A percentile compares a stretch with the other conserved stretches of the same genome.
phyloP scores from a whole-genome alignment of 805 yeast genomes.

The Danielia oregonensis region DNA sequence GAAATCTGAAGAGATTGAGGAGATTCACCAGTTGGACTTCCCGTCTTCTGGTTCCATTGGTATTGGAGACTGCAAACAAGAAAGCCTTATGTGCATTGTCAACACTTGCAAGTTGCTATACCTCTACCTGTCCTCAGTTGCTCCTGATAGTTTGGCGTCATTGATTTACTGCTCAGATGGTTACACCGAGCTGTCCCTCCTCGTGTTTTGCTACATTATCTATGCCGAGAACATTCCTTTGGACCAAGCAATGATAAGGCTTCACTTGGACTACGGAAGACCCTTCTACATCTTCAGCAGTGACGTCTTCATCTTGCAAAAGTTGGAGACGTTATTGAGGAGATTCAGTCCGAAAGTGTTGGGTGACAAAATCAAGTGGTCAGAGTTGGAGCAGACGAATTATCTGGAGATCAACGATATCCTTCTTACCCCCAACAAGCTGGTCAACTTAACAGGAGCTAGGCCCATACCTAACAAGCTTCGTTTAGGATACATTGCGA shows the following conservation, averaged over 20 bases:
- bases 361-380: conserved; percentile 23
- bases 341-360: conserved; percentile 51
- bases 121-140: conserved; percentile 26
- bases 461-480: conserved; percentile 8
- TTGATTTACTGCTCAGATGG: conserved; percentile 85
- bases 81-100: conserved; percentile 60
- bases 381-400: conserved; percentile 26
- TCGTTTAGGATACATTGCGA: conserved; percentile 27
- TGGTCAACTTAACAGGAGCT: neutral
- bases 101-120: conserved; percentile 68
- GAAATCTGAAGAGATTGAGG: conserved; percentile 16
- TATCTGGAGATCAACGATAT: conserved; percentile 32
- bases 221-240: conserved; percentile 59
- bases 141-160: conserved; percentile 35
- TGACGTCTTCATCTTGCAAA: conserved; percentile 64
- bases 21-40: conserved; percentile 45
- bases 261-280: conserved; percentile 63
- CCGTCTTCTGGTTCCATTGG: conserved; percentile 86
- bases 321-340: conserved; percentile 59
- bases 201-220: conserved; percentile 66
- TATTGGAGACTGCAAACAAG: conserved; percentile 62
- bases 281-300: conserved; percentile 82
- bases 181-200: conserved; percentile 83
- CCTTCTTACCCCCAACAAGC: conserved; percentile 16
- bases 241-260: conserved; percentile 60